phyloP scores from a whole-genome alignment of 2,329 filamentous ascomycete genomes.

The Claviceps spartinae region DNA sequence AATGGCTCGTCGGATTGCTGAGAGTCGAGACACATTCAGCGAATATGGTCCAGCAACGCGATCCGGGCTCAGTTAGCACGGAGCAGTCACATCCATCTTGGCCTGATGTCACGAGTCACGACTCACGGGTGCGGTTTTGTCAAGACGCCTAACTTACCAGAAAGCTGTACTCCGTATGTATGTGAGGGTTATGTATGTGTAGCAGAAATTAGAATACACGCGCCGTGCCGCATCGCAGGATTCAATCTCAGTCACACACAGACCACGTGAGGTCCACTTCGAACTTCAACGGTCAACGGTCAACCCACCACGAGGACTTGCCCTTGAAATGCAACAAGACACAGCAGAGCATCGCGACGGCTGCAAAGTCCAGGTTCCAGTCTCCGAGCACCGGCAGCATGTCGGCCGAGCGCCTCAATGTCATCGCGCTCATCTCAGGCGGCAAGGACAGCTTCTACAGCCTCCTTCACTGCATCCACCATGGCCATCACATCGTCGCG shows the following conservation, averaged over 20 bases:
- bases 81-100: no score
- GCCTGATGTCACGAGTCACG: no score
- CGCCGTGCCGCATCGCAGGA: no score
- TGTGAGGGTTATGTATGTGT: no score
- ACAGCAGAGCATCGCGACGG: neutral
- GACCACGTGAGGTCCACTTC: neutral
- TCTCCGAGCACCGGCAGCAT: slow-evolving; percentile 15
- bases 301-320: neutral
- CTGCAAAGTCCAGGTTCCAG: neutral
- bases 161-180: no score
- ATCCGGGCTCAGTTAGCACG: no score
- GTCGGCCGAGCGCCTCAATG: slow-evolving; percentile 43
- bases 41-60: no score
- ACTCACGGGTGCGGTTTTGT: no score
- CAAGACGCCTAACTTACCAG: no score
- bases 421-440: slow-evolving; percentile 87
- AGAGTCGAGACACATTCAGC: no score
- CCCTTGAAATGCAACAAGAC: neutral
- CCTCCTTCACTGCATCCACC: slow-evolving; percentile 73
- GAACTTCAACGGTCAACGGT: neutral
- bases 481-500: slow-evolving; percentile 76
- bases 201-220: no score
- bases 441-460: slow-evolving; percentile 97
- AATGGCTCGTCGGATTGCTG: no score
- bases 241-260: neutral